Evolutionary conservation across 2,329 filamentous ascomycete genomes (phyloP), one percentile per base, ranked within the genome.

Genomic region (Penicillium sp.): DNA sequence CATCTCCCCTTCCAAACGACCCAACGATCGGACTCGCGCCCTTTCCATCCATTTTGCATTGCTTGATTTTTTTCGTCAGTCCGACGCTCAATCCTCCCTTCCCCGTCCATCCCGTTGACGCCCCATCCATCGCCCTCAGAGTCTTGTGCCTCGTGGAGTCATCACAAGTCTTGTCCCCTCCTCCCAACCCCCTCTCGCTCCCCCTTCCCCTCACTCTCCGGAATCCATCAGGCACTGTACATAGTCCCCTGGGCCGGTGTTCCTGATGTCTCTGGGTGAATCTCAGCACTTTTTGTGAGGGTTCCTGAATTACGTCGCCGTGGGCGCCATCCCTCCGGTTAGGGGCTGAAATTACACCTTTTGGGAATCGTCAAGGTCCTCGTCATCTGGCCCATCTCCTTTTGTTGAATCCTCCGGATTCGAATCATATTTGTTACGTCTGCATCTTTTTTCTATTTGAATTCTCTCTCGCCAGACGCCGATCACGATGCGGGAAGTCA

Each of bases 401-500:
- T 51, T 20, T 52, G 12, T 55, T 22, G 55, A 45, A 41, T 55
- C 55, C 31, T 22, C 52, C 57, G 59, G 51, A 61, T 60, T 56
- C 28, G 20, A 57, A 58, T 15, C 38, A 28, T 47, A 37, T 55
- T 47, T 49, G 43, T 50, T 20, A 57, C 50, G 34, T 41, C 50
- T 42, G 17, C 43, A 37, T 51, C 25, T 12, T 15, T 55, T 59
- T 49, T 55, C 56, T 52, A 54, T n/a, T 45, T 50, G 51, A 38
- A 45, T 43, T 39, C 34, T 35, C 20, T 34, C 11, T 48, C 37
- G 17, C 14, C 42, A 37, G 47, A 65, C 38, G 34, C 22, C 63
- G 54, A 64, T 74, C 86, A 94, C 78, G 80, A 99, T 99, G 95
- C 91, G 95, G 83, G 95, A 99, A 86, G 93, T 96, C 82, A 98